Base-by-base conservation (phyloP, 1,139 yeast species). In the Arxiozyma heterogenica region DNA sequence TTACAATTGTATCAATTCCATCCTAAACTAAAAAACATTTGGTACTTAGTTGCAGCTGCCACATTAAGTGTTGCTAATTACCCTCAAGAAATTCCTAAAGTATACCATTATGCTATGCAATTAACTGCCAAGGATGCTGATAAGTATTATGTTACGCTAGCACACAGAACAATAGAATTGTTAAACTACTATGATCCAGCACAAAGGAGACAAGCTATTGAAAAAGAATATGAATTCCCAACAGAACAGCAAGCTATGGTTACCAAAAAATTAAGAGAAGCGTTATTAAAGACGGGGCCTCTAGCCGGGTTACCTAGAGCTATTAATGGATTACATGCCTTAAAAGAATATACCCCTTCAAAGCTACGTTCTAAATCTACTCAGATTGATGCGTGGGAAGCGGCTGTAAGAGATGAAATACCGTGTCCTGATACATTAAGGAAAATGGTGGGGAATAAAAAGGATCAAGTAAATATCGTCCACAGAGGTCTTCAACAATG, bases 21-120 rank as follows among this genome's bases (percentile, higher is more conserved):
- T 52, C 72, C 88, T 57, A 71, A 75, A 66, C 67, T 86, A 67
- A 62, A 79, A 70, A 57, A 70, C 62, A 67, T 80, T 34, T 90
- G 97, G 96, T 87, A 83, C 64, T 73, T 76, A 49, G 73, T 89
- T 21, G 93, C 96, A 0, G 87, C 95, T 18, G 88, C 94, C 0
- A 81, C 95, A 23, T 77, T 90, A 55, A 82, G 93, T 2, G 93
- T 84, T 12, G 83, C 93, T 64, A 90, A 90, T 65, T 80, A 78
- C 57, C 95, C 96, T 0, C 81, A 83, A 51, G 96, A 87, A 59
- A 80, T 90, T 45, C 93, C 96, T 3, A 75, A 75, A 53, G 68
- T 90, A 11, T 85, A 84, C 66, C 87, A 86, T 60, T 85, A 84
- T 71, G 90, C 91, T 11, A 65, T 90, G 60, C 74, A 82, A 55